Evolutionary conservation across 2,329 filamentous ascomycete genomes (phyloP).

Genomic region (Parasarocladium wereldwijsianum): DNA sequence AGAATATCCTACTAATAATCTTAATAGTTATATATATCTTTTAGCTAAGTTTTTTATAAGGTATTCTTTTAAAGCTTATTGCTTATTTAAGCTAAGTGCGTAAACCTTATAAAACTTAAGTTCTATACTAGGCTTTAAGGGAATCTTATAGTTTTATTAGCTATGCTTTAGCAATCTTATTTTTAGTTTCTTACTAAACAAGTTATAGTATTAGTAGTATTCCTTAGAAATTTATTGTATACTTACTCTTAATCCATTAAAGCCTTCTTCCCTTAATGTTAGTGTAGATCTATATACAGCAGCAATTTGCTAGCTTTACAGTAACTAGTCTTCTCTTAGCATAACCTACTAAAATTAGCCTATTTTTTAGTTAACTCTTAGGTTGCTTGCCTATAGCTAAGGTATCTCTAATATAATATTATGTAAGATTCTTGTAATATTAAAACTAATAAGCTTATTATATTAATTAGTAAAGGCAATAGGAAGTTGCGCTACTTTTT

Average conservation of each 20-base stretch:
- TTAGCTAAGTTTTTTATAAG: conserved; percentile 6
- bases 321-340: too few species aligned
- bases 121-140: too few species aligned
- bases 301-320: too few species aligned
- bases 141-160: conserved; percentile 7
- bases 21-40: conserved; percentile 7
- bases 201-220: conserved; percentile 7
- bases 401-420: too few species aligned
- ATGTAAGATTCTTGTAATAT: too few species aligned
- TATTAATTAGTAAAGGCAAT: too few species aligned
- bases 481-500: too few species aligned
- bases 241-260: conserved; percentile 3
- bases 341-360: too few species aligned
- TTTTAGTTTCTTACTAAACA: conserved; percentile 8
- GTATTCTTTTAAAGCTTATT: conserved; percentile 4
- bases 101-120: conserved; percentile 6
- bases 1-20: conserved; percentile 5
- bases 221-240: conserved; percentile 6
- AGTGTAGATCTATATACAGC: conserved; percentile 4
- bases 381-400: too few species aligned
- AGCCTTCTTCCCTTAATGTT: conserved; percentile 4
- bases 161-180: conserved; percentile 5
- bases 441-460: too few species aligned
- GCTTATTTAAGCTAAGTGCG: conserved; percentile 6
- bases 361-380: too few species aligned